A percentile compares a stretch with the other conserved stretches of the same genome.
Evolutionary conservation across 495 filamentous ascomycete species (phyloP).

Genomic region (Penicillium silybi): DNA sequence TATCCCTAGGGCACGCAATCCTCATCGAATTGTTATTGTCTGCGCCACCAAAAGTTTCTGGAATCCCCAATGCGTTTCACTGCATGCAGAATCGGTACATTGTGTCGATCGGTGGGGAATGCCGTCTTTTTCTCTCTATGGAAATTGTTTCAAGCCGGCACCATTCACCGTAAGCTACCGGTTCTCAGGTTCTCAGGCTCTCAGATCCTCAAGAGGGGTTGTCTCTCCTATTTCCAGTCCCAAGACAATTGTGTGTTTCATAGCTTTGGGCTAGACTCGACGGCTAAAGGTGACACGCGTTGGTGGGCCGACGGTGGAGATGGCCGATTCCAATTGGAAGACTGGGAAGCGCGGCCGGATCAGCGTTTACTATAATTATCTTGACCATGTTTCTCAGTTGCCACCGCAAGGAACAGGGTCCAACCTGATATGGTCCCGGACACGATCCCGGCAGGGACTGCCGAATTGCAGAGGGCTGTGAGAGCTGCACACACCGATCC

Average conservation of each 20-base stretch:
- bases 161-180: background rate
- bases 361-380: constrained; percentile 11
- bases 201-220: too few species aligned
- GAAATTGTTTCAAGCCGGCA: background rate
- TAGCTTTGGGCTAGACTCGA: constrained; percentile 4
- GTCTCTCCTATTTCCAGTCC: background rate
- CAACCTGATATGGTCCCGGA: background rate
- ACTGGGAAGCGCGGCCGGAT: constrained; percentile 11
- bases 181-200: background rate
- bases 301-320: constrained; percentile 23
- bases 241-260: constrained; percentile 5
- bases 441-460: background rate
- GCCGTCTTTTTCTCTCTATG: background rate
- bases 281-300: constrained; percentile 26
- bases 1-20: constrained; percentile 9
- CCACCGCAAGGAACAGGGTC: background rate
- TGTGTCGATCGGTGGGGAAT: constrained; percentile 23
- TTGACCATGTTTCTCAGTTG: background rate
- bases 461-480: background rate
- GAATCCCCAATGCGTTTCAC: constrained; percentile 19
- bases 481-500: background rate
- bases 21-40: background rate
- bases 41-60: constrained; percentile 20
- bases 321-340: constrained; percentile 20
- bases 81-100: constrained; percentile 19